Evolutionary conservation across 108 stramenopile species (phyloP), one percentile per base, ranked within the genome.

Genomic region (Nannochloropsis salina): DNA sequence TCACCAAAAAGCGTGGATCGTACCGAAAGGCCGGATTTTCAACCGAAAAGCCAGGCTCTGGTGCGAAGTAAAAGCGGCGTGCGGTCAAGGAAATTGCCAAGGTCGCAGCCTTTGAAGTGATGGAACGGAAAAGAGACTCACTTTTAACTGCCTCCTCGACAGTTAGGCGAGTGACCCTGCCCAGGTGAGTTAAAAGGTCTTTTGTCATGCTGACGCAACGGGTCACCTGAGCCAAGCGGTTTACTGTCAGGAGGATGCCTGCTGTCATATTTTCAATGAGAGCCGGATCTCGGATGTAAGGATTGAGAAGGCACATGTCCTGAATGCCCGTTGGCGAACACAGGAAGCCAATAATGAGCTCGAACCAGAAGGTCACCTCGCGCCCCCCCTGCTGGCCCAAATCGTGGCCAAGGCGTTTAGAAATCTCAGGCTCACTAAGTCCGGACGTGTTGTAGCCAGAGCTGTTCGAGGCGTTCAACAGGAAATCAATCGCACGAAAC

Each of bases 1-100:
- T 98, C 18, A 98, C 95, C 85, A 99, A 92, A 86, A 95, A 97
- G 47, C 98, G 90, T 15, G 99, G 97, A 87, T 98, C 97, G 82
- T 97, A 95, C 80, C 93, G 93, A 18, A 95, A 93, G 80, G 22
- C 84, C 44, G 43, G 15, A 22, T 81, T 81, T 40, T 81, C 81
- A n/a, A 41, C 81, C 40, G 61, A n/a, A n/a, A 74, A 74, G n/a
- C 22, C 41, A 22, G 22, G 81, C 20, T 81, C 40, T 20, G 22
- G 22, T 31, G 21, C 31, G 41, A 81, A 41, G 81, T 81, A 81
- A 81, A 41, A 41, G 31, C 81, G 81, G 40, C 81, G 81, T 0
- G 81, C 41, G 2, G 81, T 41, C 81, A 81, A 81, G 81, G 41
- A 81, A n/a, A 31, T 81, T n/a, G 81, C 81, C 22, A 81, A 40